Evolutionary conservation across 441 rosid species (phyloP).

Genomic region (Populus trichocarpa): DNA sequence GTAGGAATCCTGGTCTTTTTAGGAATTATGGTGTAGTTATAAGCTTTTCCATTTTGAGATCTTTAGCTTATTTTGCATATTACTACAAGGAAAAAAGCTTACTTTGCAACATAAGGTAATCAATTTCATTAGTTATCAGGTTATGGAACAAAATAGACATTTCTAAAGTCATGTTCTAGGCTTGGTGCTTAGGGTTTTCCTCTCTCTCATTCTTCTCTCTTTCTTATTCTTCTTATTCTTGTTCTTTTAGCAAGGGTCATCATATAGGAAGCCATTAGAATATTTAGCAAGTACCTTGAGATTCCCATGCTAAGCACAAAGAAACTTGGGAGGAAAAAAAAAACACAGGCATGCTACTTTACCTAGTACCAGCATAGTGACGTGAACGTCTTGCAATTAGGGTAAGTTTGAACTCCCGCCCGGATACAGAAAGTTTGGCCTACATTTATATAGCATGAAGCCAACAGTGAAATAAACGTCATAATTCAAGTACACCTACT

Average conservation of each 20-base stretch:
- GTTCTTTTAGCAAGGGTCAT: not conserved
- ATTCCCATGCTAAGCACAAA: conserved; percentile 4
- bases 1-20: not conserved
- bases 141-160: not conserved
- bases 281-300: not conserved
- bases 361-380: conserved; percentile 99
- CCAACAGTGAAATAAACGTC: conserved; percentile 10
- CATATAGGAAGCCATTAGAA: not conserved
- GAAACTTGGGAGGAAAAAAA: not conserved
- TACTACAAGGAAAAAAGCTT: not conserved
- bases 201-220: not conserved
- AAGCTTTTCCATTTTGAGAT: not conserved
- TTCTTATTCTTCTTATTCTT: not conserved
- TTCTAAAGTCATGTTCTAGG: not conserved
- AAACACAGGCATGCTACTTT: conserved; percentile 9
- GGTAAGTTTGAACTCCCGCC: conserved; percentile 71
- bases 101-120: not conserved
- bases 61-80: not conserved
- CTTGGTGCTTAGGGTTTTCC: not conserved
- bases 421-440: conserved; percentile 67
- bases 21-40: not conserved
- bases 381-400: conserved; percentile 98
- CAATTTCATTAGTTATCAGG: not conserved
- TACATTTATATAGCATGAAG: conserved; percentile 26
- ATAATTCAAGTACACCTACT: not conserved